These are phyloP conservation scores for Vaccinium darrowii DNA, from an alignment of 148 eudicot species.

Conservation along the genomic window DNA sequence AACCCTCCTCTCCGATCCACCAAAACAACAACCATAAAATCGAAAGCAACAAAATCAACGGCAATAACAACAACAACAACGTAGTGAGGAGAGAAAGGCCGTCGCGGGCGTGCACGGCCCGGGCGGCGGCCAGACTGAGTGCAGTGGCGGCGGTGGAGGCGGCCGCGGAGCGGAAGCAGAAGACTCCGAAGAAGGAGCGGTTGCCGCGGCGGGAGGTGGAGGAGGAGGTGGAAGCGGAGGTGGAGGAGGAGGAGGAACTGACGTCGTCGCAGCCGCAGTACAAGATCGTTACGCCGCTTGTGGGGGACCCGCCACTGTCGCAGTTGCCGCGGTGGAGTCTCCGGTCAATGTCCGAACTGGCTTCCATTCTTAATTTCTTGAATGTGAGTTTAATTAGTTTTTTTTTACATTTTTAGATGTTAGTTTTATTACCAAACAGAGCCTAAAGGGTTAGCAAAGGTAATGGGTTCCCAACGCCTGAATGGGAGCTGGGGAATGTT, in stretches of 20 bases:
- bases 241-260: constrained; percentile 37
- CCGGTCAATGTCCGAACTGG: constrained; percentile 93
- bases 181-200: constrained; percentile 44
- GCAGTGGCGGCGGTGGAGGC: constrained; percentile 67
- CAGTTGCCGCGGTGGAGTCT: constrained; percentile 79
- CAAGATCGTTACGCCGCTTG: constrained; percentile 64
- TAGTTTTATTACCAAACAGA: background rate
- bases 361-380: constrained; percentile 79
- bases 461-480: constrained; percentile 11
- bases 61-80: constrained; percentile 19
- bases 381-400: constrained; percentile 41
- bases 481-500: constrained; percentile 44
- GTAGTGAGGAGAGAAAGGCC: constrained; percentile 76
- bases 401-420: background rate
- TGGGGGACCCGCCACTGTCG: constrained; percentile 51
- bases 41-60: constrained; percentile 22
- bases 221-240: constrained; percentile 34
- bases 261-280: constrained; percentile 39
- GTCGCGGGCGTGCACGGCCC: constrained; percentile 72
- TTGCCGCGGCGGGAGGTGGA: constrained; percentile 42
- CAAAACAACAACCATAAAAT: constrained; percentile 24
- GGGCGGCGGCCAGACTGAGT: constrained; percentile 57
- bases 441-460: background rate
- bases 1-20: constrained; percentile 60
- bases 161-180: constrained; percentile 41